phyloP scores from a whole-genome alignment of 805 yeast species.

The Lipomyces sp. region DNA sequence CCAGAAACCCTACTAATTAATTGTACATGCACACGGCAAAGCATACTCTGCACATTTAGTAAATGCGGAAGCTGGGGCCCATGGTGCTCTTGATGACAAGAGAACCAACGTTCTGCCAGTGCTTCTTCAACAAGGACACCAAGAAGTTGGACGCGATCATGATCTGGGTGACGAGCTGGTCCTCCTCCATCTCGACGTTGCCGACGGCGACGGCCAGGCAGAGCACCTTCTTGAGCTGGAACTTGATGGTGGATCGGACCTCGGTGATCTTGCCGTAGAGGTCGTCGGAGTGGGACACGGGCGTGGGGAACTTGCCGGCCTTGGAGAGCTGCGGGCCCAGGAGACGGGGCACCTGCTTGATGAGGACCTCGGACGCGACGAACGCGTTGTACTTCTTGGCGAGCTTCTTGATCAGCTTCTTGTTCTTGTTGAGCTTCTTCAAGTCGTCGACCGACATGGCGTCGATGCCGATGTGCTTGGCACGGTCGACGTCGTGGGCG shows the following conservation, averaged over 20 bases:
- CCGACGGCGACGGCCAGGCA: slow-evolving; percentile 99
- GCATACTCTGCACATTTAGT: slow-evolving; percentile 52
- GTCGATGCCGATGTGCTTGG: slow-evolving; percentile 97
- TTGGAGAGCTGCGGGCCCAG: slow-evolving; percentile 99
- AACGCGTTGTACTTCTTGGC: slow-evolving; percentile 99
- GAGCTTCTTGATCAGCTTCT: slow-evolving; percentile 97
- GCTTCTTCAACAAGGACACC: slow-evolving; percentile 98
- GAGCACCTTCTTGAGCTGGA: slow-evolving; percentile 99
- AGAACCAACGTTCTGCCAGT: slow-evolving; percentile 99
- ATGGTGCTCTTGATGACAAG: slow-evolving; percentile 97
- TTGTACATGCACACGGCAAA: not conserved
- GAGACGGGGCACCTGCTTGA: slow-evolving; percentile 99
- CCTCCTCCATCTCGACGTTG: slow-evolving; percentile 99
- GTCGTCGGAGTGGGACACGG: slow-evolving; percentile 99
- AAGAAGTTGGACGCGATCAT: slow-evolving; percentile 98
- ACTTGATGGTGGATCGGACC: slow-evolving; percentile 99
- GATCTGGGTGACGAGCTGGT: slow-evolving; percentile 92
- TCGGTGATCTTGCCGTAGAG: slow-evolving; percentile 92
- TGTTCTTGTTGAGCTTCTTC: slow-evolving; percentile 99
- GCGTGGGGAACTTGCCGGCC: slow-evolving; percentile 99
- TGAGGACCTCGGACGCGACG: slow-evolving; percentile 98
- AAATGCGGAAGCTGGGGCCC: slow-evolving; percentile 99
- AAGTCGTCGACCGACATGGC: slow-evolving; percentile 99
- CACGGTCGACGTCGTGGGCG: slow-evolving; percentile 99
- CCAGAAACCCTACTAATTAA: not conserved